Base-by-base conservation (phyloP, 2,329 filamentous ascomycete species). In the Ophiocordyceps camponoti-saundersi region DNA sequence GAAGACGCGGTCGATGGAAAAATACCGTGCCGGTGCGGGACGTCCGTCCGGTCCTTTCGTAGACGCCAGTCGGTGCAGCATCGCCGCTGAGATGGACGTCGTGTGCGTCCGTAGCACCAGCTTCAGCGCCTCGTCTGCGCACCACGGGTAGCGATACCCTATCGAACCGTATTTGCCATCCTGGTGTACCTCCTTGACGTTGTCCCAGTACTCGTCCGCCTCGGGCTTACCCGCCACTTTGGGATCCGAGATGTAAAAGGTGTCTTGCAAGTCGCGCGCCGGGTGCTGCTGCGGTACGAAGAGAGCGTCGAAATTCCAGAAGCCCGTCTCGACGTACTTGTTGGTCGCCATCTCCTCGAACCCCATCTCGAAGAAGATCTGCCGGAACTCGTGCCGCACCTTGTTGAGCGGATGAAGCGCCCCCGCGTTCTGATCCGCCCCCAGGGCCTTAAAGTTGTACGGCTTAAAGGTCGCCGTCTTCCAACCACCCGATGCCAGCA, bases 301-400 rank as follows among this genome's bases (percentile, higher is more conserved):
- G 52, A 98, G 85, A 22, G 89, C 80, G 60, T 96, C 90, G 65
- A 96, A 96, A 67, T 96, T 96, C 59, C 92, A 98, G 80, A 96
- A 95, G 44, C 90, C 89, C 13, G 89, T 90, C 68, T 98, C 92
- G 52, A 96, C 89, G 62, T 82, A 95, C 63, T 85, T 79, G 67
- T 84, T 83, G 45, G 90, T 95, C 15, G 89, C 85, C 92, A 98
- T 96, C 71, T 98, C 92, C 59, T 90, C 82, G 70, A 96, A 98
- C 46, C 90, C 92, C 81, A 95, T 94, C 63, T 95, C 88, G 68
- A 98, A 96, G 79, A 98, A 98, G 61, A 98, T 95, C 61, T 92
- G 85, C 49, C 92, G 76, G 75, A 98, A 95, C 67, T 96, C 92
- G 57, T 86, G 78, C 56, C 92, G 83, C 57, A 96, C 90, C 72